Evolutionary conservation across 768 basidiomycete genomes (phyloP), one percentile per base, ranked within the genome.

Genomic region (Astraeus odoratus): DNA sequence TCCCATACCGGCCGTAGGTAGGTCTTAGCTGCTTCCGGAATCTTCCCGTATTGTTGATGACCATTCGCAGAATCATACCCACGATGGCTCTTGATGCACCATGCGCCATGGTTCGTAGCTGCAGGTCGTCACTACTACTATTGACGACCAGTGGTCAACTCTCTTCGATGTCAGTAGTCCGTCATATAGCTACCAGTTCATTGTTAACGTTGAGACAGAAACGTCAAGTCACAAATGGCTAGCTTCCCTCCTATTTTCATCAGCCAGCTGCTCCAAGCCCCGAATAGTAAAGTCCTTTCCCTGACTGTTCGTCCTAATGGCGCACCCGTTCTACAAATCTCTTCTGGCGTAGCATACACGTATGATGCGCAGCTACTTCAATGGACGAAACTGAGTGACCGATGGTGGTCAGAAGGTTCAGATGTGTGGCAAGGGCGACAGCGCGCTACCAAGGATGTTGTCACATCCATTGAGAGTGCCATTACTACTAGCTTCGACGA

Each of bases 391-490:
- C 65, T 97, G 31, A 80, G 79, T 34, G 86, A 89, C 40, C 67
- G 76, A 1, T 95, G 92, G 89, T 94, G 86, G 83, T 69, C 83
- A 0, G 77, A 84, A 52, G 84, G 86, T 31, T 90, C 86, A 0
- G 84, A 88, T 49, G 77, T 75, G 18, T 93, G 91, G 89, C 84
- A 86, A 56, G 77, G 80, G 25, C 75, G 86, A 5, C 77, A 79
- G 48, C 74, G 81, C 24, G 60, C 62, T 7, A 69, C 63, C 35
- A 75, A 77, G 37, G 79, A 81, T 4, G 67, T 82, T 37, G 65
- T 86, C 46, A 70, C 77, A 5, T 55, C 66, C 9, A 66, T 82
- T 27, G 80, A 82, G 55, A 63, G 68, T 46, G 68, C 65, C 38
- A 65, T 78, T 48, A 60, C 61, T 23, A 26, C 39, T n/a, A 66